Conservation (phyloP, 1,284 basidiomycete species). For the Austroboletus rostrupii region DNA sequence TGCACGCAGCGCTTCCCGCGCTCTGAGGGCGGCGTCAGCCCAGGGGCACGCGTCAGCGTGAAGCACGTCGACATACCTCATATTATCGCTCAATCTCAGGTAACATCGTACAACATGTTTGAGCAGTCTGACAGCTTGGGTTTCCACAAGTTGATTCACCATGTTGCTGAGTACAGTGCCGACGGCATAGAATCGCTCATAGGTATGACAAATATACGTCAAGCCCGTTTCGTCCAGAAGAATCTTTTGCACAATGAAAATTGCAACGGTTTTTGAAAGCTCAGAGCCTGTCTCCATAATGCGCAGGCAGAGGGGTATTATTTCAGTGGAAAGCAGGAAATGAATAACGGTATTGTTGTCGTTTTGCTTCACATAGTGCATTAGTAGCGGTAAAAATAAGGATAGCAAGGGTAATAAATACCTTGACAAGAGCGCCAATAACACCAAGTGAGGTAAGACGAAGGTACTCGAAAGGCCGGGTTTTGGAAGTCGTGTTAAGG, state of each 20-base stretch:
- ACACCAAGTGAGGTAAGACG: slow-evolving; percentile 97
- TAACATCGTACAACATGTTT: slow-evolving; percentile 99
- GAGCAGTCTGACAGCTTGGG: slow-evolving; percentile 91
- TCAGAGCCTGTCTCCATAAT: slow-evolving; percentile 99
- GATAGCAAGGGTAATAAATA: slow-evolving; percentile 25
- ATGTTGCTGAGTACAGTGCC: slow-evolving; percentile 98
- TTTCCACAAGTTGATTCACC: slow-evolving; percentile 96
- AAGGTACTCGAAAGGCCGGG: slow-evolving; percentile 97
- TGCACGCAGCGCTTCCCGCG: slow-evolving; percentile 91
- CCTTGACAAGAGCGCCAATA: slow-evolving; percentile 97
- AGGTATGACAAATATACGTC: slow-evolving; percentile 99
- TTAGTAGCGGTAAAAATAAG: slow-evolving; percentile 1
- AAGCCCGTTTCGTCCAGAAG: slow-evolving; percentile 96
- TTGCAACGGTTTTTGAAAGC: slow-evolving; percentile 98
- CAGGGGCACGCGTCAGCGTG: slow-evolving; percentile 4
- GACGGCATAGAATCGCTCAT: slow-evolving; percentile 98
- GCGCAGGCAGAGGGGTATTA: slow-evolving; percentile 96
- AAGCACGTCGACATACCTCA: slow-evolving; percentile 57
- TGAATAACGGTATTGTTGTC: slow-evolving; percentile 99
- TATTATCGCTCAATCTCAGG: slow-evolving; percentile 91
- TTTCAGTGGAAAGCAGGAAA: slow-evolving; percentile 98
- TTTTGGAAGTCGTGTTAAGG: slow-evolving; percentile 98
- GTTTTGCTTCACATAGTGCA: slow-evolving; percentile 68
- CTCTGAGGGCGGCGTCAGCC: slow-evolving; percentile 46
- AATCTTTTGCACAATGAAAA: slow-evolving; percentile 99